Conservation (phyloP, 164 flowering plant genomes). For the Protea cynaroides region DNA sequence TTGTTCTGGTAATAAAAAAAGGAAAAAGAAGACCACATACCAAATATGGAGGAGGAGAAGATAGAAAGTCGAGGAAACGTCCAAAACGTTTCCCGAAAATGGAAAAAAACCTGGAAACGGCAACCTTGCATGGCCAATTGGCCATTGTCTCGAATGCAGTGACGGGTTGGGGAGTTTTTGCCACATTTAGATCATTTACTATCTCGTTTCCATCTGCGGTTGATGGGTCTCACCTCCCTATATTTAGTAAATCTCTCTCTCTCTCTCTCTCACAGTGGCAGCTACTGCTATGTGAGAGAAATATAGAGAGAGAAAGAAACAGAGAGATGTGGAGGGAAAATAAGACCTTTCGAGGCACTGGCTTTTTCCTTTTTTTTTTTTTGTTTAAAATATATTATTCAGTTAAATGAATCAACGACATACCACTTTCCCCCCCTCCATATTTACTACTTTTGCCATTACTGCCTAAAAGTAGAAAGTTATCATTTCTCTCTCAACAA, state of each 20-base stretch:
- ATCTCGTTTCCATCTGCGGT: background rate
- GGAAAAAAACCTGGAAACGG: slow-evolving; percentile 37
- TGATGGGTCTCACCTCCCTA: no score
- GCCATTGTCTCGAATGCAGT: slow-evolving; percentile 25
- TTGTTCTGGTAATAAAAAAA: slow-evolving; percentile 15
- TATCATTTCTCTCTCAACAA: no score
- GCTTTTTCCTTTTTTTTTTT: background rate
- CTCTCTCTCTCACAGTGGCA: background rate
- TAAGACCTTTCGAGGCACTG: no score
- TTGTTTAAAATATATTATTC: background rate
- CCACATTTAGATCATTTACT: slow-evolving; percentile 31
- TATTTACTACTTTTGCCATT: no score
- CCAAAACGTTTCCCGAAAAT: slow-evolving; percentile 23
- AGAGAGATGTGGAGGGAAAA: no score
- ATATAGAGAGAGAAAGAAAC: no score
- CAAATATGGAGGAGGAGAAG: slow-evolving; percentile 24
- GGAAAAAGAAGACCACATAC: slow-evolving; percentile 27
- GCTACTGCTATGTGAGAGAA: background rate
- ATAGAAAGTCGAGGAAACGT: slow-evolving; percentile 19
- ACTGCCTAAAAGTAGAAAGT: no score
- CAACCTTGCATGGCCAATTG: slow-evolving; percentile 38
- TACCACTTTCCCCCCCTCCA: no score
- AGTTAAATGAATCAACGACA: no score
- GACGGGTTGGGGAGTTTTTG: slow-evolving; percentile 17
- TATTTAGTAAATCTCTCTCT: background rate